Base-by-base conservation (phyloP, 2,329 filamentous ascomycete species). In the Penicillium aurantiogriseum region DNA sequence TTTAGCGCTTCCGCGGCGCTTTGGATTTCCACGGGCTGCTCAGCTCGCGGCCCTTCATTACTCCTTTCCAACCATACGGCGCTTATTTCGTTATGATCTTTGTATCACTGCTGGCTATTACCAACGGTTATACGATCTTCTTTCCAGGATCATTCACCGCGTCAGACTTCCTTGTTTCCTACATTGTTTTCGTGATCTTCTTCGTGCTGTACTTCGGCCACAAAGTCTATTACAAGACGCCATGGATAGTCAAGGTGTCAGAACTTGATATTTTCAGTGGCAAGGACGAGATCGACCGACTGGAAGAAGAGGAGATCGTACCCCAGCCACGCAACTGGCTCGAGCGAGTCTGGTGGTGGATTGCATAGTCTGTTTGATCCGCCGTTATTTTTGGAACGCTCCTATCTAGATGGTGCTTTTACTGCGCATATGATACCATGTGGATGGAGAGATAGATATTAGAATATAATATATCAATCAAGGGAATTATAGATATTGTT, bases 121-220 rank as follows among this genome's bases (percentile, higher is more conserved):
- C 85, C 54, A 80, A 85, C 44, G 83, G 84, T 17, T 85, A 84
- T 56, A 78, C 84, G 57, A 74, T 79, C 23, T 84, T 86, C 61
- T 74, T 77, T 57, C 81, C 82, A 7, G 67, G 65, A 0, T 54
- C 71, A 1, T 84, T 78, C 62, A 77, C 70, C 39, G 73, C 76
- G 0, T 73, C 79, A 10, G 75, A 76, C 43, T 85, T 85, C 68
- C 63, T 85, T 51, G 81, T 82, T 2, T 76, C 75, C 17, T 85
- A 85, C 69, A 83, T 85, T 64, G 80, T 76, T 9, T 72, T 84
- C 31, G 77, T 79, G 5, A 83, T 83, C 63, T 82, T 81, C 51
- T 65, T 80, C 38, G 67, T 78, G 5, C 50, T 76, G 3, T 76
- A 73, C 48, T 54, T 76, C 1, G 71, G 74, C 10, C 73, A 76